phyloP scores from a whole-genome alignment of 2,329 filamentous ascomycete species.

The Chalaropsis thielavioides region DNA sequence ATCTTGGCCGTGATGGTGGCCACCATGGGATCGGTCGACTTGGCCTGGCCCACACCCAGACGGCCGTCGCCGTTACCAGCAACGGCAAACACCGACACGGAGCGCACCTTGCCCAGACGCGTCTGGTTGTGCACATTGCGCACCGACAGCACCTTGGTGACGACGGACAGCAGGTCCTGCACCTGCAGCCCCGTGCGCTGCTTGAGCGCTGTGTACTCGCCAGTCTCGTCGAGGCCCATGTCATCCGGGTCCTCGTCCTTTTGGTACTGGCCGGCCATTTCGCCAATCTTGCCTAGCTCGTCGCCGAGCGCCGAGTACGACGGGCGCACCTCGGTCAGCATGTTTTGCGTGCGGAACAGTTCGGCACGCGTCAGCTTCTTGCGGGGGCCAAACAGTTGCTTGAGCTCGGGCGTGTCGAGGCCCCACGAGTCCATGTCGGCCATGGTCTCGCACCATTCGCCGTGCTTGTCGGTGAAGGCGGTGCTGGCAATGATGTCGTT shows the following conservation, averaged over 20 bases:
- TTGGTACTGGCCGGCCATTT: conserved; percentile 39
- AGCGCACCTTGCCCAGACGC: conserved; percentile 81
- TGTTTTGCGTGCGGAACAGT: conserved; percentile 17
- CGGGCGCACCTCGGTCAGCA: conserved; percentile 18
- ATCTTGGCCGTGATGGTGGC: conserved; percentile 60
- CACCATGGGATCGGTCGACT: conserved; percentile 58
- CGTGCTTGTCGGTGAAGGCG: conserved; percentile 20
- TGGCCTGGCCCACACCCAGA: conserved; percentile 79
- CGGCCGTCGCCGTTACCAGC: conserved; percentile 79
- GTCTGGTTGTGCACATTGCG: conserved; percentile 83
- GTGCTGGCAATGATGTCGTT: conserved; percentile 15
- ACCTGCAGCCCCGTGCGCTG: conserved; percentile 40
- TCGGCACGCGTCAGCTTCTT: conserved; percentile 15
- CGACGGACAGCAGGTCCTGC: conserved; percentile 38
- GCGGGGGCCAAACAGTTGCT: conserved; percentile 17
- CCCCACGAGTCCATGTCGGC: conserved; percentile 22
- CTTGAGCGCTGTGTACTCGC: conserved; percentile 38
- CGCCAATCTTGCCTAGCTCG: conserved; percentile 37
- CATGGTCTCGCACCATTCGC: conserved; percentile 26
- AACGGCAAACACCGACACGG: conserved; percentile 59
- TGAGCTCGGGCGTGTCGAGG: conserved; percentile 19
- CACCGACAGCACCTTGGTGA: conserved; percentile 56
- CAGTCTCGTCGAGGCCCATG: conserved; percentile 35
- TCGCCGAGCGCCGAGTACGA: conserved; percentile 24
- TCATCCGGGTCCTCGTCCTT: conserved; percentile 35